These are phyloP conservation scores for Xylariaceae sp. DNA, from an alignment of 2,329 filamentous ascomycete genomes.

Conservation along the genomic window DNA sequence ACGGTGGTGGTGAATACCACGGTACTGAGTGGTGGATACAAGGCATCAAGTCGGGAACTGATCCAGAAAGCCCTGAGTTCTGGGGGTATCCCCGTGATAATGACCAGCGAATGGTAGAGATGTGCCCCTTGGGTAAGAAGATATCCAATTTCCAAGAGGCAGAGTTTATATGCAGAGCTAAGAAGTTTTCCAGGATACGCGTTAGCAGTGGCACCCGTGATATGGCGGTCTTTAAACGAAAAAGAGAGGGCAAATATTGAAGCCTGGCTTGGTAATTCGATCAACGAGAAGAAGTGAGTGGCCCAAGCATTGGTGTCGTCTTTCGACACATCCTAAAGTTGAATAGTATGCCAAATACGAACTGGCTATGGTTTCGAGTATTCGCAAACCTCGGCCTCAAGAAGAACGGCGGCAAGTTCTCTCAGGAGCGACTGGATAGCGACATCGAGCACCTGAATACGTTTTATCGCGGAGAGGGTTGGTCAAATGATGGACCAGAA, in stretches of 20 bases:
- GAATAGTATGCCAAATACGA: constrained; percentile 64
- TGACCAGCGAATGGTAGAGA: constrained; percentile 82
- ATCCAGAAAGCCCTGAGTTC: constrained; percentile 66
- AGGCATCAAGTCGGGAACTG: constrained; percentile 66
- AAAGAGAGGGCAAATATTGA: constrained; percentile 64
- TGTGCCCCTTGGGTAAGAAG: constrained; percentile 63
- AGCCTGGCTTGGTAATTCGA: constrained; percentile 67
- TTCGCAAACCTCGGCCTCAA: constrained; percentile 77
- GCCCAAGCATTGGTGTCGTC: not conserved
- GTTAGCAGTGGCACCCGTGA: constrained; percentile 61
- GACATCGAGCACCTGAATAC: constrained; percentile 77
- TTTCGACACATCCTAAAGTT: constrained; percentile 12
- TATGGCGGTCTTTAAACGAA: constrained; percentile 64
- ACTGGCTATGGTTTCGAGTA: constrained; percentile 78
- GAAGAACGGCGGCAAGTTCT: constrained; percentile 69
- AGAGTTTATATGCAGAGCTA: constrained; percentile 4
- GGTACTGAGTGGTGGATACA: constrained; percentile 64
- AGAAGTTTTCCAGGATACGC: constrained; percentile 50
- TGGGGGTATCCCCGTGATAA: constrained; percentile 74
- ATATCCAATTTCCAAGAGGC: not conserved
- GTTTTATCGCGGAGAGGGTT: constrained; percentile 77
- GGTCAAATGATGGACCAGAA: constrained; percentile 78
- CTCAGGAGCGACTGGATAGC: constrained; percentile 63
- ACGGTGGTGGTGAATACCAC: constrained; percentile 62
- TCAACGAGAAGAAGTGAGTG: constrained; percentile 70